Evolutionary conservation across 129 eudicot species (phyloP), one percentile per base, ranked within the genome.

Genomic region (Scalesia atractyloides): DNA sequence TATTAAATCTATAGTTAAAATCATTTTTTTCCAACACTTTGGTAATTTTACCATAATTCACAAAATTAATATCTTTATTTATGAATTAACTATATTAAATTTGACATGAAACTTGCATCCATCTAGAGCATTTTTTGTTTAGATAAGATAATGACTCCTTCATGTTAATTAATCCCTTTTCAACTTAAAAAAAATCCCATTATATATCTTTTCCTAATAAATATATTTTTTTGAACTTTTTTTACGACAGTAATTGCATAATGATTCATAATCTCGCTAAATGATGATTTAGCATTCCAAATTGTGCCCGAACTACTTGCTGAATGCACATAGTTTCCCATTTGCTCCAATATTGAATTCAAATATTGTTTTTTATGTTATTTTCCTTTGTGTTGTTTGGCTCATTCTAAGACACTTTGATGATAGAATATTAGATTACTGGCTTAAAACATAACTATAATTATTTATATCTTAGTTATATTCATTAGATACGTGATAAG

Each of bases 221-320:
- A 36, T 61, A 69, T 50, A 76, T 10, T 9, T 37, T 5, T 49
- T 67, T 47, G 7, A 48, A 68, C 46, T 26, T 37, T 37, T 62
- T 69, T 69, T 69, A 70, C 76, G 49, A 14, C 50, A 37, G 39
- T 50, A 69, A 77, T 69, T 77, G 81, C 76, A 61, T 51, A 70
- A 61, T 70, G 81, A 77, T 70, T 77, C 81, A 77, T 69, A n/a
- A 17, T 69, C 71, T 70, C 81, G 70, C 81, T 77, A 70, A 39
- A 69, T 22, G 81, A 51, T 77, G 81, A 77, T 77, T 62, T 77
- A 77, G 81, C 58, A 69, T 77, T 77, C 81, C 76, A 77, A 59
- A 22, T 77, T 77, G 66, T 69, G 50, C 72, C 54, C 9, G 62
- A 16, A 70, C 76, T 64, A 77, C 72, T 77, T 52, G 82, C 39